Evolutionary conservation across 23 red algal species (phyloP), one percentile per base, ranked within the genome.

Genomic region (Gracilaria vermiculophylla): DNA sequence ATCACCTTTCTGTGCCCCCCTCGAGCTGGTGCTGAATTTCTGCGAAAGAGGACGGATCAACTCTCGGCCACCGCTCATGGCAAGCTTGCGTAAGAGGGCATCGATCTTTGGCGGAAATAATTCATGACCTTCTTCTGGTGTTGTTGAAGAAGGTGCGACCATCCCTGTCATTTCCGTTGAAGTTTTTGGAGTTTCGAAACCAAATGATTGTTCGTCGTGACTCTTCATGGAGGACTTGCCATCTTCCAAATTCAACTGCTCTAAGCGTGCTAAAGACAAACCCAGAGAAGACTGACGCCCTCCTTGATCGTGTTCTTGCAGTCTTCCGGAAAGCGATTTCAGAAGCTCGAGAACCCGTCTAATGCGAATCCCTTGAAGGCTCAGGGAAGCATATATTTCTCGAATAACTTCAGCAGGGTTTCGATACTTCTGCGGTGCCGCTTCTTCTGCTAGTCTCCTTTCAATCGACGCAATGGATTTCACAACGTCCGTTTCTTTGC

Each of bases 191-290:
- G 25, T 69, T 48, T 24, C 57, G 9, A 24, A 21, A 11, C 34
- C 37, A 17, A 11, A 47, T 0, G n/a, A 47, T 72, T 44, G 31
- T 45, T 48, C 70, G 40, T 40, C 24, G 19, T 76, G 11, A 17
- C 25, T 15, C 29, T 43, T 55, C 25, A 24, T 11, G 11, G 36
- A 53, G 16, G 69, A 77, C 54, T 62, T 76, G 37, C 2, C 52
- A 14, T 71, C 61, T 25, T 76, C 66, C 10, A 73, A 39, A 77
- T 35, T 31, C 33, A 88, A 53, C 84, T 88, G 66, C 53, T 88
- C 84, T n/a, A 88, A 52, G n/a, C 84, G 84, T 28, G 84, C 84
- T 0, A 88, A 24, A 20, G 84, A 88, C n/a, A 88, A 58, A 41
- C 84, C 84, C 27, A 88, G 69, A 45, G 66, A 65, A 0, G 66